Conservation (phyloP, 2,329 filamentous ascomycete species). For the Neopestalotiopsis rosae region DNA sequence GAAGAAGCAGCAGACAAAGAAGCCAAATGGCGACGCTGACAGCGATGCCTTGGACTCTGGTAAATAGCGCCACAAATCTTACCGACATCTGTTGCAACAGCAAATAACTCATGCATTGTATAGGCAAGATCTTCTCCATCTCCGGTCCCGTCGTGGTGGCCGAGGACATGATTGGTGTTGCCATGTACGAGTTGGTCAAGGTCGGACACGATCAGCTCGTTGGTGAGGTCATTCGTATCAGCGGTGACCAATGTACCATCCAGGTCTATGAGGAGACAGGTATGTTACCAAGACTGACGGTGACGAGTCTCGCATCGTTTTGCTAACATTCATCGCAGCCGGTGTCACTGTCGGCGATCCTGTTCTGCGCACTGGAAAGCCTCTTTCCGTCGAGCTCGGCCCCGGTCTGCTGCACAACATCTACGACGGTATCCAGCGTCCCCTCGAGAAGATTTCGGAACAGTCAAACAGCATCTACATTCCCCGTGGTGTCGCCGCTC, state of each 20-base stretch:
- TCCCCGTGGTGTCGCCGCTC: constrained; percentile 87
- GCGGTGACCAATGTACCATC: constrained; percentile 92
- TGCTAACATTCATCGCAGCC: constrained; percentile 55
- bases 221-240: constrained; percentile 98
- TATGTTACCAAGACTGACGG: constrained; percentile 46
- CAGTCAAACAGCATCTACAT: constrained; percentile 92
- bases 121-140: constrained; percentile 67
- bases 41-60: constrained; percentile 34
- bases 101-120: constrained; percentile 22
- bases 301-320: background rate
- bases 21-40: constrained; percentile 35
- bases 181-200: constrained; percentile 99
- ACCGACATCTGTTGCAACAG: constrained; percentile 1
- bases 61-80: constrained; percentile 22
- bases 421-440: constrained; percentile 98
- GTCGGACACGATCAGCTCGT: constrained; percentile 92
- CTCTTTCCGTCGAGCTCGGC: constrained; percentile 94
- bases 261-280: constrained; percentile 99
- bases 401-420: constrained; percentile 98
- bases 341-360: constrained; percentile 96
- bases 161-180: constrained; percentile 98
- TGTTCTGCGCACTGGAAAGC: constrained; percentile 88
- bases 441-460: constrained; percentile 82
- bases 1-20: constrained; percentile 25
- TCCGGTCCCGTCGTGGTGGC: constrained; percentile 91